Conservation (phyloP, 306 rosid genomes). For the Sicyos edulis region DNA sequence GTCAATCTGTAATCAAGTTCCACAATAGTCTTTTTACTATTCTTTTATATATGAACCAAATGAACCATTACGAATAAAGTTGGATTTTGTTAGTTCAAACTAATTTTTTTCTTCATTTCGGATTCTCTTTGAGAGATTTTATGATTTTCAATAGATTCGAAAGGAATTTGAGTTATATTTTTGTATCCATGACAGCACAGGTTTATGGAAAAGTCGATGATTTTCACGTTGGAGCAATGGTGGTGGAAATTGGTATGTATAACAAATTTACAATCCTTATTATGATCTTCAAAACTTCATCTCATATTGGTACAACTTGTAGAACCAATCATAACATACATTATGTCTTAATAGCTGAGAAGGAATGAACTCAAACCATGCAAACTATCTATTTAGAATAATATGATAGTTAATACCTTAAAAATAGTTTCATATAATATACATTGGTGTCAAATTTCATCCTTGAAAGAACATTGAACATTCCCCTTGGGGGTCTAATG, state of each 20-base stretch:
- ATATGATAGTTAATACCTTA: too few relatives aligned
- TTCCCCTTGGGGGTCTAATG: background rate
- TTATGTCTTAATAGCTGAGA: too few relatives aligned
- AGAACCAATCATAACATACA: background rate
- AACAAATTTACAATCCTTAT: background rate
- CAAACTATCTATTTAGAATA: too few relatives aligned
- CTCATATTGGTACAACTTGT: background rate
- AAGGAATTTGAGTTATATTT: background rate
- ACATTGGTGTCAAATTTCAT: too few relatives aligned
- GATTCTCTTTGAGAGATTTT: background rate
- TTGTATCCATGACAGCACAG: background rate
- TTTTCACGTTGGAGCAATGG: background rate
- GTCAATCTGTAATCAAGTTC: background rate
- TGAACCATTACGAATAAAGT: background rate
- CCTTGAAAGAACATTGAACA: too few relatives aligned
- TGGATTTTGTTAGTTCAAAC: background rate
- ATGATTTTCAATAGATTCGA: background rate
- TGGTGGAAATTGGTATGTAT: background rate
- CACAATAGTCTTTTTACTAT: background rate
- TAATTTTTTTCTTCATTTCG: background rate
- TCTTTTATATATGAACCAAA: background rate
- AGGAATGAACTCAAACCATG: too few relatives aligned
- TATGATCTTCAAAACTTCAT: background rate
- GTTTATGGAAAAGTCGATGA: background rate
- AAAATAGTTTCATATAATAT: too few relatives aligned